These are phyloP conservation scores for Priceomyces castillae DNA, from an alignment of 805 yeast species.

Conservation along the genomic window DNA sequence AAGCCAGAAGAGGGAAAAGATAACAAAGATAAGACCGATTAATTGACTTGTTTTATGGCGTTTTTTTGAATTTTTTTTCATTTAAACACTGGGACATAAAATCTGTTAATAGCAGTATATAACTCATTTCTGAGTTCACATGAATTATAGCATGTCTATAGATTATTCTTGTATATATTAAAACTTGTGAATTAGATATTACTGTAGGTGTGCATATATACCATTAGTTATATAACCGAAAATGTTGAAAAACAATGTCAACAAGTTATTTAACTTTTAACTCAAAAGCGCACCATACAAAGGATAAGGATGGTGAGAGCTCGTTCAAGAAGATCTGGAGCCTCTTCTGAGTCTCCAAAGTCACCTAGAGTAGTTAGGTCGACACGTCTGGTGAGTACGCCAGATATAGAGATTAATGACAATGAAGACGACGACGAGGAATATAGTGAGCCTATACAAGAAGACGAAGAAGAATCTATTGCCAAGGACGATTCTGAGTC, in stretches of 20 bases:
- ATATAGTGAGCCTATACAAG: constrained; percentile 17
- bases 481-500: constrained; percentile 15
- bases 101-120: too few species aligned
- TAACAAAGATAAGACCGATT: too few species aligned
- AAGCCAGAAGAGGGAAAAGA: constrained; percentile 9
- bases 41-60: too few species aligned
- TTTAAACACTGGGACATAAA: too few species aligned
- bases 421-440: constrained; percentile 25
- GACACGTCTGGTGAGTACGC: not conserved
- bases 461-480: constrained; percentile 12
- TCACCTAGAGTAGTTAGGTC: not conserved
- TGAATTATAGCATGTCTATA: not conserved
- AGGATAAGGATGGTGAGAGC: not conserved
- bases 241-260: not conserved
- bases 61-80: too few species aligned
- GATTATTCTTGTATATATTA: constrained; percentile 3
- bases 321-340: not conserved
- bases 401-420: not conserved
- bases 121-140: too few species aligned
- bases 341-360: not conserved
- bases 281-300: not conserved
- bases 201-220: constrained; percentile 1
- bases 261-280: not conserved
- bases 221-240: not conserved
- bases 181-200: too few species aligned